Conservation (phyloP, 345 rosid species). For the Citrus trifoliata region DNA sequence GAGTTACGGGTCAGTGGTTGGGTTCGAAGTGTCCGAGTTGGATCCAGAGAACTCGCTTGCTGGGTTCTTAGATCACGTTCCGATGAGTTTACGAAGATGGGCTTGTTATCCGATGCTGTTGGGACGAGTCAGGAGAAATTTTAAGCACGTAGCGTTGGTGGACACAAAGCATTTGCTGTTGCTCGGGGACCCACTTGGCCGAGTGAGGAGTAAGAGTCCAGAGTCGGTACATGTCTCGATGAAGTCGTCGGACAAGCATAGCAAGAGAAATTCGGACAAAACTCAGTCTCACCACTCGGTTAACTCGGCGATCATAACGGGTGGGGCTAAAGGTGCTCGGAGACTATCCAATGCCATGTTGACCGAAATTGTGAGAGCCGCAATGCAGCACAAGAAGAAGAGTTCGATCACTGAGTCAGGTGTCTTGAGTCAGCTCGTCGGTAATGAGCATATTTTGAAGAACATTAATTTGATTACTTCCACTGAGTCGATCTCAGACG, state of each 20-base stretch:
- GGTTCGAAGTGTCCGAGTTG: conserved; percentile 73
- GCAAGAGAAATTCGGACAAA: conserved; percentile 37
- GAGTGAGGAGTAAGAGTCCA: conserved; percentile 51
- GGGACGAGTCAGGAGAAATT: conserved; percentile 73
- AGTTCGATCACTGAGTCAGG: conserved; percentile 45
- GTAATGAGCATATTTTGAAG: conserved; percentile 44
- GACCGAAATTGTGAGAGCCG: conserved; percentile 63
- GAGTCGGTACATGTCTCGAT: conserved; percentile 53
- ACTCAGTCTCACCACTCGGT: conserved; percentile 24
- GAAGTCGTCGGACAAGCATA: conserved; percentile 21
- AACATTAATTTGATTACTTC: conserved; percentile 38
- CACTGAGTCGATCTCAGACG: conserved; percentile 45
- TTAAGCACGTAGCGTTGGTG: conserved; percentile 65
- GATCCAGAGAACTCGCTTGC: conserved; percentile 86
- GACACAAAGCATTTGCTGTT: conserved; percentile 53
- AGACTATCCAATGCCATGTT: conserved; percentile 59
- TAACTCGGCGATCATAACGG: conserved; percentile 60
- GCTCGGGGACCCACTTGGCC: conserved; percentile 69
- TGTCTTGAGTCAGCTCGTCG: conserved; percentile 64
- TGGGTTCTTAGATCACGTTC: conserved; percentile 75
- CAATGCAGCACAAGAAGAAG: conserved; percentile 64
- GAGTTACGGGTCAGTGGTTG: conserved; percentile 82
- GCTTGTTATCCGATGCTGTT: conserved; percentile 88
- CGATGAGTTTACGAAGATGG: conserved; percentile 73
- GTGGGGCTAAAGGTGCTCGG: conserved; percentile 75